Base-by-base conservation (phyloP, 73 alveolate species). In the Paramecium bursaria region DNA sequence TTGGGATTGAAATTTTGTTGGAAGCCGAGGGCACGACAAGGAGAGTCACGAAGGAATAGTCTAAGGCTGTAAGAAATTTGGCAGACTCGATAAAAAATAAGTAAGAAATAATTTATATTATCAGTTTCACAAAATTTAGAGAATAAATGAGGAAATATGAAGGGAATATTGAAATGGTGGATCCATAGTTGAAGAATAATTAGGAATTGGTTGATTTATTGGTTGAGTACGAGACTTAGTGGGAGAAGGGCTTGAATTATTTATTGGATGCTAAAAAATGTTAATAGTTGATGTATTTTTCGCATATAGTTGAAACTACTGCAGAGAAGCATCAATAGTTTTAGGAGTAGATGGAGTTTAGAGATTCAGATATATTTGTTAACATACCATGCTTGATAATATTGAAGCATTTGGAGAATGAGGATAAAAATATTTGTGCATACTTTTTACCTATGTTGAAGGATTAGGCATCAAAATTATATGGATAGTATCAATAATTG, bases 111-210 rank as follows among this genome's bases (percentile, higher is more conserved):
- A 39, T 39, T 5, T 5, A 30, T 39, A 11, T 25, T 31, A 21
- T 15, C 21, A 67, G 89, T 50, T 87, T 87, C 77, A 23, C 21
- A 31, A 75, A 67, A 14, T 57, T 87, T 31, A 27, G 93, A 57
- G 67, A 73, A 33, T 87, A 95, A 85, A 90, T 96, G 53, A 85
- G 96, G 55, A 92, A 92, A 86, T 96, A 95, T 82, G 95, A 92
- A 50, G 91, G 86, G 47, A 94, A 95, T 73, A 96, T 96, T 50
- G 99, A 96, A 80, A 91, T 94, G 26, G 98, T 96, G 19, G 99
- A 96, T 54, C 99, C 99, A 0, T 91, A 91, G 54, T 92, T 96
- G 27, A 92, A 91, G 80, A 96, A 96, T 75, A 96, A 96, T 79
- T 87, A 89, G 52, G 99, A 96, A 73, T 88, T 96, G 50, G 98